Base-by-base conservation (phyloP, 805 yeast species). In the Yarrowia phangngaensis region DNA sequence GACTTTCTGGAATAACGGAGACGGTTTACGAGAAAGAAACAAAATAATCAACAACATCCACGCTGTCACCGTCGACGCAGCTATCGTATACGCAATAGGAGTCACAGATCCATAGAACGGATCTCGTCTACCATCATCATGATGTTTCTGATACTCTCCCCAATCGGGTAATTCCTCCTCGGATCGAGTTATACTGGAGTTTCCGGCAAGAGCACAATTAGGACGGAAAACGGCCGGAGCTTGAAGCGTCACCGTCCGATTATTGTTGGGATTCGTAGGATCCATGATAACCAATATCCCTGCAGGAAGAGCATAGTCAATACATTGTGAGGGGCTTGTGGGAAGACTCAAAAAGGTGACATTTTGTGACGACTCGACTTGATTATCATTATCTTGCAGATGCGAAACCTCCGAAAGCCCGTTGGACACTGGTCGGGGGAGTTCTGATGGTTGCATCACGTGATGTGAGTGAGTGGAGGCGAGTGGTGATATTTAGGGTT, bases 41-140 rank as follows among this genome's bases (percentile, higher is more conserved):
- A 82, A 67, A 24, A 83, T 63, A 13, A 82, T 53, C 43, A 81
- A 64, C 19, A 85, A 67, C 78, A 84, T 77, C 94, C 94, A 85
- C 20, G 80, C 69, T 12, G 81, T 72, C 6, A 61, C 64, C 4
- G 64, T 58, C 12, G 60, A 55, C 6, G 63, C 67, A 4, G 66
- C 51, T 19, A 64, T 40, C 3, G 64, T 55, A 49, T 56, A 64
- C 2, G 62, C 59, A 9, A 64, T 58, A n/a, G 68, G 68, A 5
- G 61, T 52, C 14, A 57, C 58, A 4, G 60, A 54, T 7, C 66
- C 64, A 50, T 59, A 59, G 46, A 64, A 64, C 20, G 66, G 63
- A 27, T 54, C 53, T 27, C 51, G 9, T n/a, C 45, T 13, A 24
- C 43, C 48, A 12, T 12, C 20, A 15, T 41, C 27, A 15, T 41